A percentile compares a stretch with the other conserved stretches of the same genome.
Conservation (phyloP, 306 rosid genomes). For the Casuarina cunninghamiana region DNA sequence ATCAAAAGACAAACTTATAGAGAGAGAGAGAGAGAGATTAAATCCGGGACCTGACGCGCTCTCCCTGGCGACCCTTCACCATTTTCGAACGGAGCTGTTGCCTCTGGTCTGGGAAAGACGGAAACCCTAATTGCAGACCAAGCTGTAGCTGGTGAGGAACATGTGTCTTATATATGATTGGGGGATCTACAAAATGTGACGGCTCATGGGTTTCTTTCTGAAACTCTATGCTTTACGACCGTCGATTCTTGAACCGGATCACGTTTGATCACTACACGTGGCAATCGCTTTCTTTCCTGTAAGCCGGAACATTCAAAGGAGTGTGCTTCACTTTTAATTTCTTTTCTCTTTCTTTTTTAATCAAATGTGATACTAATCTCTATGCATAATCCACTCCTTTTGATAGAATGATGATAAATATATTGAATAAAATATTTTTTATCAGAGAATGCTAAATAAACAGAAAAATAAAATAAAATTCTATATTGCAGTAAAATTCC, state of each 20-base stretch:
- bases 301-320: too few relatives aligned
- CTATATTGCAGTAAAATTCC: too few relatives aligned
- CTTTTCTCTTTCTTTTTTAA: too few relatives aligned
- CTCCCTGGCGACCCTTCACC: conserved; percentile 94
- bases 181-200: neutral
- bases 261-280: neutral
- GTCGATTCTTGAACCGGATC: neutral
- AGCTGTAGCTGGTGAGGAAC: neutral
- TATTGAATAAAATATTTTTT: too few relatives aligned
- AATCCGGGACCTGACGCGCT: conserved; percentile 66
- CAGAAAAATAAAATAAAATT: too few relatives aligned
- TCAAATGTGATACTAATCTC: too few relatives aligned
- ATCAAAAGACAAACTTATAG: neutral
- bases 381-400: too few relatives aligned
- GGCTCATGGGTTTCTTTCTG: neutral
- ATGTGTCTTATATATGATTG: neutral
- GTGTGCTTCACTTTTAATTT: too few relatives aligned
- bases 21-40: neutral
- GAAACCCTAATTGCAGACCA: conserved; percentile 22
- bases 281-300: too few relatives aligned
- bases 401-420: too few relatives aligned
- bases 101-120: conserved; percentile 7
- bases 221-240: neutral
- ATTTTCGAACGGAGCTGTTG: conserved; percentile 33
- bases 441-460: too few relatives aligned